A percentile compares a stretch with the other conserved stretches of the same genome.
Evolutionary conservation across 768 basidiomycete species (phyloP).

Genomic region (Termitomyces sp.): DNA sequence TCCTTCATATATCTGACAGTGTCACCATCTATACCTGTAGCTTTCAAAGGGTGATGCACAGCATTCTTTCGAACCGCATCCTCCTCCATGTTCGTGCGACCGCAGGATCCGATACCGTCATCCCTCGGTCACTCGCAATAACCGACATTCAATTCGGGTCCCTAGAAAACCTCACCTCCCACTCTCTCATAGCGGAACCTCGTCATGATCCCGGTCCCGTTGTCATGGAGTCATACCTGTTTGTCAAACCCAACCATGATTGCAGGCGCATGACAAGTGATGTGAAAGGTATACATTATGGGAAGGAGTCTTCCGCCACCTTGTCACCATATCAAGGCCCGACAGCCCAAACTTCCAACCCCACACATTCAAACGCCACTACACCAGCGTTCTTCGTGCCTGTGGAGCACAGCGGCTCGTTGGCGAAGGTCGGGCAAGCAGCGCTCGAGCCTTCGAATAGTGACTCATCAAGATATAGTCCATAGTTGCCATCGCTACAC

Average conservation of each 20-base stretch:
- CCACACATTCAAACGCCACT: constrained; percentile 84
- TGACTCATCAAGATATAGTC: constrained; percentile 80
- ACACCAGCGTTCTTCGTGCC: constrained; percentile 42
- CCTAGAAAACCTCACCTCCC: too few relatives aligned
- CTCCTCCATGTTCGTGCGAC: neutral
- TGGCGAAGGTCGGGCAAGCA: constrained; percentile 81
- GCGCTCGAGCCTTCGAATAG: constrained; percentile 85
- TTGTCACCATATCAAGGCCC: constrained; percentile 31
- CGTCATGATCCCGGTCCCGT: too few relatives aligned
- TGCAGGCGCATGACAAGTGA: neutral
- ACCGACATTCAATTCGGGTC: neutral
- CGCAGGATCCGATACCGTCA: neutral
- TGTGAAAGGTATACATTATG: neutral
- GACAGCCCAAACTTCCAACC: constrained; percentile 88
- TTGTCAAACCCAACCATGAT: neutral
- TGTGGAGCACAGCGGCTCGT: constrained; percentile 72
- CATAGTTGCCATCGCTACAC: constrained; percentile 81
- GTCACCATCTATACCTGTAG: neutral
- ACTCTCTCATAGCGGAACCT: neutral
- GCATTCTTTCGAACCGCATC: neutral
- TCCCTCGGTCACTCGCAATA: too few relatives aligned
- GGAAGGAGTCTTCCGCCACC: neutral
- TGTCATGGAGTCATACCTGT: neutral
- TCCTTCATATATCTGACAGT: neutral
- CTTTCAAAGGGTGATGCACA: neutral